These are phyloP conservation scores for Linum lewisii DNA, from an alignment of 345 rosid species.

Conservation along the genomic window DNA sequence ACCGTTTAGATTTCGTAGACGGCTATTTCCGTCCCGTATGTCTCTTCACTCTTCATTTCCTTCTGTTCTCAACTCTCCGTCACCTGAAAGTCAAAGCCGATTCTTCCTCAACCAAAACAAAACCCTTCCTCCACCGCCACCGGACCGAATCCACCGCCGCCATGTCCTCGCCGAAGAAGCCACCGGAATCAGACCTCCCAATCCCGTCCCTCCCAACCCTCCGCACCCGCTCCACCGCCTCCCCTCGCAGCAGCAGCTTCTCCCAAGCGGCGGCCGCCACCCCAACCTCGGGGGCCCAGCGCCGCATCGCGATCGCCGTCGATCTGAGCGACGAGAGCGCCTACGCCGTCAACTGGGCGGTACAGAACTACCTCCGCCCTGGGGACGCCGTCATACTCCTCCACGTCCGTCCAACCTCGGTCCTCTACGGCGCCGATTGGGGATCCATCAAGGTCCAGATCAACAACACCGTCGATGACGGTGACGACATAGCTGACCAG, in stretches of 20 bases:
- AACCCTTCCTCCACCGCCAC: not conserved
- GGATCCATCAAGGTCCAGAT: slow-evolving; percentile 1
- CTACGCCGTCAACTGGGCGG: slow-evolving; percentile 22
- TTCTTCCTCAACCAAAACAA: not conserved
- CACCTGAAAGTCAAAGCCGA: not conserved
- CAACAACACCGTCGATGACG: not conserved
- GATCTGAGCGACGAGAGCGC: slow-evolving; percentile 26
- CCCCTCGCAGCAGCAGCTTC: not conserved
- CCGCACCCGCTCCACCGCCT: slow-evolving; percentile 1
- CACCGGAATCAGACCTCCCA: not conserved
- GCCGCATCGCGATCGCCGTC: slow-evolving; percentile 26
- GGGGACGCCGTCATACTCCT: slow-evolving; percentile 19
- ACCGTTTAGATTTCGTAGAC: not conserved
- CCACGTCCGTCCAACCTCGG: slow-evolving; percentile 21
- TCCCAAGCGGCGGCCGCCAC: slow-evolving; percentile 7
- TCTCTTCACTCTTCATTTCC: not conserved
- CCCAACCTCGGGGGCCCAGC: slow-evolving; percentile 12
- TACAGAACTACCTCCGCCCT: slow-evolving; percentile 24
- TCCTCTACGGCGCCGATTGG: slow-evolving; percentile 10
- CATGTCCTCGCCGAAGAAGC: not conserved
- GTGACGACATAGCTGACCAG: not conserved
- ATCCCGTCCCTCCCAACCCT: not conserved
- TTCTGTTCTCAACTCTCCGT: not conserved
- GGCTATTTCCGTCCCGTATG: not conserved
- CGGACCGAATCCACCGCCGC: not conserved